Evolutionary conservation across 2,329 filamentous ascomycete genomes (phyloP).

Genomic region (Curvularia verruculosa): DNA sequence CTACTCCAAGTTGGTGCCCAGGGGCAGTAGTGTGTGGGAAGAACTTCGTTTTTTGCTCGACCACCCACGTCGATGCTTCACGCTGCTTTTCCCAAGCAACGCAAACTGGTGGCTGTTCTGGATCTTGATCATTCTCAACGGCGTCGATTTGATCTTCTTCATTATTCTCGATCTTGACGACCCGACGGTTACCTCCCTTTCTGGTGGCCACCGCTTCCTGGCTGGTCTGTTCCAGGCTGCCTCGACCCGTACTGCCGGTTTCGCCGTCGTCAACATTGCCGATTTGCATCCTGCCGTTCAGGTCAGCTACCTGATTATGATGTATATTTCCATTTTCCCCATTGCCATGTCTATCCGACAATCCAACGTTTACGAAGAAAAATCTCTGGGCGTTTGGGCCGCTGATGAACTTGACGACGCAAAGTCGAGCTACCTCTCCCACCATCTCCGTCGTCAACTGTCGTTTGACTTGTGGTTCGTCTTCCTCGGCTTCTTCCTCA

Average conservation of each 20-base stretch:
- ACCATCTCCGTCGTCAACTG: slow-evolving; percentile 89
- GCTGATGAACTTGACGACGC: slow-evolving; percentile 58
- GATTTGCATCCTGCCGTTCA: slow-evolving; percentile 87
- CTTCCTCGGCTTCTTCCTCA: slow-evolving; percentile 89
- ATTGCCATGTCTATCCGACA: slow-evolving; percentile 93
- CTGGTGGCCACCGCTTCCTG: slow-evolving; percentile 76
- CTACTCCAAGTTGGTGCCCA: slow-evolving; percentile 68
- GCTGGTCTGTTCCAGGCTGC: slow-evolving; percentile 90
- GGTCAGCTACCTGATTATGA: slow-evolving; percentile 96
- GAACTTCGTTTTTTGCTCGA: slow-evolving; percentile 90
- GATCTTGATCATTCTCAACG: slow-evolving; percentile 81
- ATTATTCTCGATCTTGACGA: slow-evolving; percentile 87
- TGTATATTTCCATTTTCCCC: slow-evolving; percentile 98
- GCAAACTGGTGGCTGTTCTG: slow-evolving; percentile 97
- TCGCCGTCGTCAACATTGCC: slow-evolving; percentile 78
- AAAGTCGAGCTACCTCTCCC: slow-evolving; percentile 82
- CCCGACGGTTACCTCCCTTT: slow-evolving; percentile 68
- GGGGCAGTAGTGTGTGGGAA: slow-evolving; percentile 77
- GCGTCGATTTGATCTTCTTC: slow-evolving; percentile 86
- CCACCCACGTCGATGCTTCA: slow-evolving; percentile 95
- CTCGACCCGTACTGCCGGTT: slow-evolving; percentile 88
- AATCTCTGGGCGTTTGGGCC: slow-evolving; percentile 75
- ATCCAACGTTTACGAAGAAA: slow-evolving; percentile 97
- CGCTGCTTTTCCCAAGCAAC: slow-evolving; percentile 84
- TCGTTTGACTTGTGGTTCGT: slow-evolving; percentile 99